Percentiles rank a stretch among this genome's conserved stretches.
These are phyloP conservation scores for Aspergillus quadricinctus DNA, from an alignment of 2,329 filamentous ascomycete genomes.

Conservation along the genomic window DNA sequence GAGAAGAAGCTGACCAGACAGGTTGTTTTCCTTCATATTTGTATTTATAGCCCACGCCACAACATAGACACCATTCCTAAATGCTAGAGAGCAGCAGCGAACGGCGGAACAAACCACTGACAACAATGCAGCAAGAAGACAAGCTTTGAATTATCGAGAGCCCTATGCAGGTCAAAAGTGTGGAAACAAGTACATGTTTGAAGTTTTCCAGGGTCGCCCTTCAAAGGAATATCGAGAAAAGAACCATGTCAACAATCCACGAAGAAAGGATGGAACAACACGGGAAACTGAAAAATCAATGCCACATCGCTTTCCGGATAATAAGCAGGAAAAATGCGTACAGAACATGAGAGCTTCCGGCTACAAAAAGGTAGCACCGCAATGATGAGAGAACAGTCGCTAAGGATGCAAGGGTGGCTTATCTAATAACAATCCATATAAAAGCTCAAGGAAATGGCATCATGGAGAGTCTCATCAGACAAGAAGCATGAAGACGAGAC, in stretches of 20 bases:
- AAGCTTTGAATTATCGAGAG: background rate
- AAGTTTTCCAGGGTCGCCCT: background rate
- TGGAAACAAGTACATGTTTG: background rate
- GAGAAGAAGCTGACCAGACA: background rate
- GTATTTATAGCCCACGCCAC: background rate
- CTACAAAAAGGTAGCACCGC: background rate
- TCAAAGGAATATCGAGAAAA: background rate
- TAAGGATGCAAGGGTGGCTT: constrained; percentile 6
- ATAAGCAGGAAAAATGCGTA: background rate
- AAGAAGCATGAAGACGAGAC: background rate
- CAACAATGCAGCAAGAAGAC: background rate
- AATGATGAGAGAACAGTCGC: background rate
- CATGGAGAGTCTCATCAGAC: background rate
- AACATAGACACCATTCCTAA: background rate
- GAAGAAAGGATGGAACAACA: constrained; percentile 1
- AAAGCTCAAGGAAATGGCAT: background rate
- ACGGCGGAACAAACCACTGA: background rate
- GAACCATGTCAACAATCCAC: background rate
- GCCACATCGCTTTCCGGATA: constrained; percentile 5
- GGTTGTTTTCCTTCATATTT: background rate
- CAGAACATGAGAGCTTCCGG: background rate
- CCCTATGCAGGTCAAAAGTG: background rate
- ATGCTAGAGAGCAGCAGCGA: background rate
- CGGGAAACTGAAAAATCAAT: background rate
- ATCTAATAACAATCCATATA: background rate